These are phyloP conservation scores for Salvia sclarea DNA, from an alignment of 305 asterid species.

Conservation along the genomic window DNA sequence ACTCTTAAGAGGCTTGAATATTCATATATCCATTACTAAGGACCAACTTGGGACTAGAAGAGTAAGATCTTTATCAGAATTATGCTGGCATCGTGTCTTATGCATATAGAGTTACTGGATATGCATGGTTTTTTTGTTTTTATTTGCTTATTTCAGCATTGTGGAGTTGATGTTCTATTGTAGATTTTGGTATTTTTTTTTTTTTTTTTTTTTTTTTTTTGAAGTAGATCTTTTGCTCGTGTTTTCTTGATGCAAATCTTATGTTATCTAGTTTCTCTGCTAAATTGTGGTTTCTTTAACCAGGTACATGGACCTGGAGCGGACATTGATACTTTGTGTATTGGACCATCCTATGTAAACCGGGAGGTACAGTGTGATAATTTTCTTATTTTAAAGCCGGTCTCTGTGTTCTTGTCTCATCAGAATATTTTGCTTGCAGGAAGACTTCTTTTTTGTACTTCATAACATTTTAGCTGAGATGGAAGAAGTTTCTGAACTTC, in stretches of 20 bases:
- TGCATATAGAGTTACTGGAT: neutral
- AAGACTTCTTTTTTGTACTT: constrained; percentile 81
- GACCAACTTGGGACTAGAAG: neutral
- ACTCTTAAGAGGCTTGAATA: neutral
- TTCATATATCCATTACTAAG: neutral
- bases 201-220: neutral
- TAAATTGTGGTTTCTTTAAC: constrained; percentile 10
- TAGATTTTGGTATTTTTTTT: neutral
- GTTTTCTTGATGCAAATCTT: neutral
- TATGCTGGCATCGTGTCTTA: neutral
- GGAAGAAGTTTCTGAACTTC: constrained; percentile 88
- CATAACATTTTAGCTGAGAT: constrained; percentile 66
- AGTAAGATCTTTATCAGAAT: neutral
- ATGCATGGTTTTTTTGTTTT: neutral
- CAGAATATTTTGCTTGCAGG: constrained; percentile 40
- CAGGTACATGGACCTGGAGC: constrained; percentile 99
- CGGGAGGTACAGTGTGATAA: constrained; percentile 56
- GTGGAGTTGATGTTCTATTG: neutral
- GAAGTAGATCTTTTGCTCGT: neutral
- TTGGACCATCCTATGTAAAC: constrained; percentile 88
- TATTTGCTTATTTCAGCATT: neutral
- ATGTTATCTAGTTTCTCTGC: neutral
- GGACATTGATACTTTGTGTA: constrained; percentile 86
- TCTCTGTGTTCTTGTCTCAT: constrained; percentile 16
- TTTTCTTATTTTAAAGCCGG: neutral